Evolutionary conservation across 345 rosid species (phyloP), one percentile per base, ranked within the genome.

Genomic region (Conringia planisiliqua): DNA sequence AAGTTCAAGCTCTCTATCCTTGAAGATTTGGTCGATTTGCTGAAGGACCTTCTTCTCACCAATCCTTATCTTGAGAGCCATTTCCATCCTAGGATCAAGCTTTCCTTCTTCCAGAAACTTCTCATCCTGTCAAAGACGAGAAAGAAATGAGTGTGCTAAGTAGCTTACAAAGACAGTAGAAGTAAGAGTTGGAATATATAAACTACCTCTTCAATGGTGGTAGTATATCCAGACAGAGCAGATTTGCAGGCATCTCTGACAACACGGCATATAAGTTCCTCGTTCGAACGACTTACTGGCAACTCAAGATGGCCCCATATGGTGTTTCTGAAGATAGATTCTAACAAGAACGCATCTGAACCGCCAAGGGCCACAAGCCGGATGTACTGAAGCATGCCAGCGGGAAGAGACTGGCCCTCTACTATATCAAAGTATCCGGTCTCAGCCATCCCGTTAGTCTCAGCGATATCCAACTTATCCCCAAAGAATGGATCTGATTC

Each of bases 221-320:
- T 91, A 54, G 54, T 77, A 70, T 82, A 89, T 52, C 88, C 86
- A 59, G 97, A 89, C 71, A 88, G 81, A 60, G 96, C 98, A 74
- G 96, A 84, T 82, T 83, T 88, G 86, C 97, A 94, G 38, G 80
- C 80, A 80, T 88, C 90, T 48, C 83, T 80, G 77, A 93, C 82
- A 43, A 84, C 98, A 40, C 77, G 86, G 66, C 98, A 91, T 73
- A 93, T 87, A 47, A 88, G 86, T 76, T 91, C 98, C 82, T 93
- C 98, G 60, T 93, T 93, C 51, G 88, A 77, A 67, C 71, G 84
- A 55, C 97, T 94, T 66, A 94, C 75, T 32, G 97, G 97, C 81
- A 89, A 77, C 62, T 89, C 91, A 72, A 94, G 90, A 79, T 91
- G 97, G 40, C 82, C 97, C 98, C 98, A 94, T 50, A 94, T 66